Base-by-base conservation (phyloP, 306 rosid genomes). In the Acacia melanoxylon region DNA sequence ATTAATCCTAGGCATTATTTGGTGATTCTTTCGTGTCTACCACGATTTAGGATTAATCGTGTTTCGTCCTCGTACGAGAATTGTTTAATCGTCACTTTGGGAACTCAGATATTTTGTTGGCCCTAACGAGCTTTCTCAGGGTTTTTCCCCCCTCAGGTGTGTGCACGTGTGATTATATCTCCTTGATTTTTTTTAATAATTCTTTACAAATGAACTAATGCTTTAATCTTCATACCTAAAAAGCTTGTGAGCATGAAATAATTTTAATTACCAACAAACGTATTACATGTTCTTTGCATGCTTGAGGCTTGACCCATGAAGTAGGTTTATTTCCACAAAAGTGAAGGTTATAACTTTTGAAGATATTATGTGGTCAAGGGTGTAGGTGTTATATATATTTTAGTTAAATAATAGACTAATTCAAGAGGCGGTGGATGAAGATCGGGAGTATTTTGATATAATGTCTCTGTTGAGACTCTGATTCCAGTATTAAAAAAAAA, bases 31-130 rank as follows among this genome's bases (percentile, higher is more conserved):
- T 25, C 46, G 25, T 16, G 40, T 40, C 81, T 82, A 74, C 22
- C 71, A 37, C 78, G 83, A 78, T 11, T 86, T 84, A 31, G 59
- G 81, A 83, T 70, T 84, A 20, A 76, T 48, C 29, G 29, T 13
- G 62, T 51, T 66, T 49, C 22, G 49, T 27, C 48, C 24, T 44
- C 33, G 22, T 16, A 29, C 6, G 59, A 59, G 59, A 69, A 73
- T 74, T 52, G n/a, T 73, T 52, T 31, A 54, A 31, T 54, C 12
- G 17, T 14, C 20, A 51, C 20, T 17, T 49, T 15, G 15, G 44
- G 78, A 42, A 29, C 69, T 37, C 5, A 72, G 78, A 84, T 79
- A 76, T 82, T 44, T 73, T 83, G 14, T 25, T 4, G 16, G 58
- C n/a, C 24, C 35, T 16, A 27, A 62, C 71, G 10, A 10, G 14